Conservation (phyloP, 495 filamentous ascomycete species). For the Aspergillus steynii region DNA sequence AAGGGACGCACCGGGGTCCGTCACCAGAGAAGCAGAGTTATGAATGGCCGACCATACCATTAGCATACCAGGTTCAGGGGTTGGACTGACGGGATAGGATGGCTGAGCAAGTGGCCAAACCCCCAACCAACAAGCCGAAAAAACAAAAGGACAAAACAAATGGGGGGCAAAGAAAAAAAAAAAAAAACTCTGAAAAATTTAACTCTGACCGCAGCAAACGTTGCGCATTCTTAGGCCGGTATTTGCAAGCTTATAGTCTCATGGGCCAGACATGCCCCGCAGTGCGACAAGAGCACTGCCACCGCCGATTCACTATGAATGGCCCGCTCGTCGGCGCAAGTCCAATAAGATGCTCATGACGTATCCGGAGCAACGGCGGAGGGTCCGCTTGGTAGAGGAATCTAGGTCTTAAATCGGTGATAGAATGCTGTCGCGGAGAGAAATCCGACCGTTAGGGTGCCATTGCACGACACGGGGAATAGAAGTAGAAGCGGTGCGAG, state of each 20-base stretch:
- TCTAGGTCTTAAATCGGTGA: background rate
- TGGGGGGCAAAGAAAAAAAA: background rate
- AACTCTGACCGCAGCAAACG: background rate
- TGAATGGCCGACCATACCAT: background rate
- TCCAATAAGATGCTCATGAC: background rate
- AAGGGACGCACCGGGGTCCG: background rate
- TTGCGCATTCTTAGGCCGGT: background rate
- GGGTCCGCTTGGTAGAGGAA: background rate
- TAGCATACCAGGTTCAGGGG: background rate
- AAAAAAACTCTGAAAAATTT: background rate
- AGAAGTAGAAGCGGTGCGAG: background rate
- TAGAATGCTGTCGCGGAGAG: background rate
- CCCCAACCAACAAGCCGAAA: background rate
- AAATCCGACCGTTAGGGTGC: background rate
- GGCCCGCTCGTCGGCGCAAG: background rate
- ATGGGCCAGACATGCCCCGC: slow-evolving; percentile 3
- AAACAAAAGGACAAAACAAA: no score
- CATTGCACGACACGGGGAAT: background rate
- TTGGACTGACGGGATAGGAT: background rate
- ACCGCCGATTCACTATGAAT: background rate
- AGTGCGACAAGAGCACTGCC: slow-evolving; percentile 6
- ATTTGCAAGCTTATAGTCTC: background rate
- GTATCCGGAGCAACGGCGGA: background rate
- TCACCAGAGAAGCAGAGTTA: background rate
- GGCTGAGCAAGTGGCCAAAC: background rate